These are phyloP conservation scores for Tilletia caries DNA, from an alignment of 1,284 basidiomycete genomes.

Conservation along the genomic window DNA sequence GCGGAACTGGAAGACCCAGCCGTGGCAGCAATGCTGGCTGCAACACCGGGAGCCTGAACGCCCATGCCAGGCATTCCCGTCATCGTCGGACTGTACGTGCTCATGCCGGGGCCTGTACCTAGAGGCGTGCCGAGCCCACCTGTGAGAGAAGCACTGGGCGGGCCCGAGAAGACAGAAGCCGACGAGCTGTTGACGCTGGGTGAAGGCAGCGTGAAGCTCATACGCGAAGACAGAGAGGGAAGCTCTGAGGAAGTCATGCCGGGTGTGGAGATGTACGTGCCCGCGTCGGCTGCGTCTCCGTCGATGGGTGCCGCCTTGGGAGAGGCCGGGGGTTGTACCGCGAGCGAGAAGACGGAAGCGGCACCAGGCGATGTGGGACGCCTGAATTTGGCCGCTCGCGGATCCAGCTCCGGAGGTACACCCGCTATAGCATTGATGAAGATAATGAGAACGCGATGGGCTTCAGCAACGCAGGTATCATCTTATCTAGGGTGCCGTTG, in stretches of 20 bases:
- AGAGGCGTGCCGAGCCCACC: not conserved
- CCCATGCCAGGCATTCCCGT: not conserved
- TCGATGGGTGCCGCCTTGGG: conserved; percentile 37
- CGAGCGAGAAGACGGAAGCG: conserved; percentile 49
- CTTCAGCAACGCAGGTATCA: too few relatives aligned
- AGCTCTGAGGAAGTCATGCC: not conserved
- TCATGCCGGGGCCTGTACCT: not conserved
- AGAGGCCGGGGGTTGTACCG: conserved; percentile 48
- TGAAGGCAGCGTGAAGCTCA: not conserved
- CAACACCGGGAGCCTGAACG: not conserved
- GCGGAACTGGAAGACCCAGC: conserved; percentile 18
- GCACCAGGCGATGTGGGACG: conserved; percentile 40
- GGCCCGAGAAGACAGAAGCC: not conserved
- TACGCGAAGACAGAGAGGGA: not conserved
- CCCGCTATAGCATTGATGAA: conserved; percentile 23
- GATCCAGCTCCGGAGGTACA: conserved; percentile 50
- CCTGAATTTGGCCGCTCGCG: conserved; percentile 42
- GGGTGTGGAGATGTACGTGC: not conserved
- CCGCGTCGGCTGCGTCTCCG: conserved; percentile 6
- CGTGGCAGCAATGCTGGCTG: conserved; percentile 18
- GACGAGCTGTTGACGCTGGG: not conserved
- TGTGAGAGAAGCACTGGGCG: not conserved
- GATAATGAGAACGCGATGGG: too few relatives aligned
- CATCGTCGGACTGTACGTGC: not conserved
- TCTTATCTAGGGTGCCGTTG: too few relatives aligned